Conservation (phyloP, 2,329 filamentous ascomycete species). For the Tympanopsis confertula region DNA sequence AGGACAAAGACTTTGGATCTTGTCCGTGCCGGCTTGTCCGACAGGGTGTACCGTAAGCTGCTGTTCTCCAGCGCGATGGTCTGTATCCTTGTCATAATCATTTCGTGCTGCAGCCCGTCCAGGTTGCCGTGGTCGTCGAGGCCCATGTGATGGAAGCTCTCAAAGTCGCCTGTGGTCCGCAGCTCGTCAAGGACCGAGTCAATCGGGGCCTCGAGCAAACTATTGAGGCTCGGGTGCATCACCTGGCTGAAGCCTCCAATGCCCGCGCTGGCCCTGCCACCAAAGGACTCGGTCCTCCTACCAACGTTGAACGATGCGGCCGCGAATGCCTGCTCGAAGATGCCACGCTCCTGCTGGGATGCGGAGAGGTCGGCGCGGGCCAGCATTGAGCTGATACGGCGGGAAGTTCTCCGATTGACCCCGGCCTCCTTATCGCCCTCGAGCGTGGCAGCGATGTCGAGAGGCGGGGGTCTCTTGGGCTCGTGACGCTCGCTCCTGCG, state of each 20-base stretch:
- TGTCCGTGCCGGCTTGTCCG: constrained; percentile 35
- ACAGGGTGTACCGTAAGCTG: constrained; percentile 48
- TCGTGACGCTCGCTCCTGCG: constrained; percentile 37
- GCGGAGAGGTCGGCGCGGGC: constrained; percentile 78
- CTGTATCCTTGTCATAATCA: constrained; percentile 62
- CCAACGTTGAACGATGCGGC: too few species aligned
- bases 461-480: constrained; percentile 32
- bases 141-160: constrained; percentile 62
- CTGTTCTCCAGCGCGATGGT: constrained; percentile 50
- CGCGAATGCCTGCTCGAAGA: constrained; percentile 57
- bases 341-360: constrained; percentile 70
- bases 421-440: constrained; percentile 54
- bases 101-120: constrained; percentile 60
- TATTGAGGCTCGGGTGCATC: constrained; percentile 39
- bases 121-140: constrained; percentile 58
- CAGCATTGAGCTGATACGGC: constrained; percentile 82
- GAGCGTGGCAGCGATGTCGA: constrained; percentile 57
- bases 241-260: constrained; percentile 40
- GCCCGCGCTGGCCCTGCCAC: constrained; percentile 49
- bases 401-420: constrained; percentile 46
- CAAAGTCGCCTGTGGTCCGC: constrained; percentile 48
- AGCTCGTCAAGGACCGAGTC: constrained; percentile 61
- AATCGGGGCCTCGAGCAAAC: constrained; percentile 55
- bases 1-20: constrained; percentile 60
- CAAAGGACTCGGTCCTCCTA: constrained; percentile 65